A percentile compares a stretch with the other conserved stretches of the same genome.
Evolutionary conservation across 169 alveolate genomes (phyloP).

Genomic region (Eimeria necatrix): DNA sequence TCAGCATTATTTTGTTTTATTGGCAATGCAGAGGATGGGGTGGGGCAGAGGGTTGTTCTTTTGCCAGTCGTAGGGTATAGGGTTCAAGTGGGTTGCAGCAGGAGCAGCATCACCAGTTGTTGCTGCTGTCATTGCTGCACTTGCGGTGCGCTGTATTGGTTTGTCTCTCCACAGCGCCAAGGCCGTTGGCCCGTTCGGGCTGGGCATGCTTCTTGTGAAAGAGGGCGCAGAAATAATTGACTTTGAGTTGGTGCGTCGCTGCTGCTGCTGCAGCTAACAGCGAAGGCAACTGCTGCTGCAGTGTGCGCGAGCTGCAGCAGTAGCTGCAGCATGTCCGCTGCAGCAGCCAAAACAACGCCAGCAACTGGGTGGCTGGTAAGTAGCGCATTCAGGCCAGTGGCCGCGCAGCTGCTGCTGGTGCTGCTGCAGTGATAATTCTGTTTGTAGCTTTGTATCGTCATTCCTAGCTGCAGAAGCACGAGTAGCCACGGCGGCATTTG

Average conservation of each 20-base stretch:
- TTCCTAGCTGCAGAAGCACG: not conserved
- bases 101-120: slow-evolving; percentile 3
- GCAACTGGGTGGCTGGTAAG: slow-evolving; percentile 2
- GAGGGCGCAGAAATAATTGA: slow-evolving; percentile 10
- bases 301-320: not conserved
- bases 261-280: slow-evolving; percentile 38
- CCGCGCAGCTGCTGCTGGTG: slow-evolving; percentile 46
- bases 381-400: slow-evolving; percentile 33
- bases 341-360: not conserved
- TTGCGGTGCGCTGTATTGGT: not conserved
- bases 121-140: not conserved
- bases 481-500: not conserved
- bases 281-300: slow-evolving; percentile 36
- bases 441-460: slow-evolving; percentile 26
- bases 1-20: slow-evolving; percentile 7
- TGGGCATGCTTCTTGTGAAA: not conserved
- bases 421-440: slow-evolving; percentile 19
- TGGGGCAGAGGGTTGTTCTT: not conserved
- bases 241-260: not conserved
- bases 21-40: slow-evolving; percentile 27
- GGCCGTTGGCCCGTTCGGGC: not conserved
- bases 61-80: not conserved
- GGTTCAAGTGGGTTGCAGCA: not conserved
- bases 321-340: not conserved
- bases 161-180: not conserved